Evolutionary conservation across 192 early-diverging fungal genomes (phyloP).

Genomic region (Backusella tuberculispora): DNA sequence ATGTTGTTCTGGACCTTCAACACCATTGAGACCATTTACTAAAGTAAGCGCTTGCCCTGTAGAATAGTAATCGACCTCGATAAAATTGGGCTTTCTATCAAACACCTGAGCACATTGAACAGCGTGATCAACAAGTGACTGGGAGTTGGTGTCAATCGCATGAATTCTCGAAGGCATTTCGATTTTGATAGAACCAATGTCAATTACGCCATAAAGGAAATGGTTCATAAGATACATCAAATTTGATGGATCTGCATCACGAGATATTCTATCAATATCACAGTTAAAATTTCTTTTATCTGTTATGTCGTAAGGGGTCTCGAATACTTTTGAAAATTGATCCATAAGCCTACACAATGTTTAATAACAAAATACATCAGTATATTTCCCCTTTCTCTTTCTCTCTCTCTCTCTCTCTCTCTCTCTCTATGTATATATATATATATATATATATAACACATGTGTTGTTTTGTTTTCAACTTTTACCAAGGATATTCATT

Average conservation of each 20-base stretch:
- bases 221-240: slow-evolving; percentile 73
- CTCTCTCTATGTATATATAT: no score
- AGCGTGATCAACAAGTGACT: slow-evolving; percentile 56
- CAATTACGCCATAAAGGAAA: slow-evolving; percentile 58
- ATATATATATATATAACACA: no score
- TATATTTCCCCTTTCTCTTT: no score
- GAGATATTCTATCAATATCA: slow-evolving; percentile 53
- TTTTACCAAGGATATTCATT: slow-evolving; percentile 60
- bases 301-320: slow-evolving; percentile 64
- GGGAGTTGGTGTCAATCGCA: slow-evolving; percentile 55
- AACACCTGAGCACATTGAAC: slow-evolving; percentile 49
- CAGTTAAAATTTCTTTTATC: slow-evolving; percentile 52
- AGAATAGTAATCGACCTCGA: slow-evolving; percentile 75
- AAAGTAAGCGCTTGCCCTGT: slow-evolving; percentile 52
- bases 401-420: not conserved
- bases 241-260: slow-evolving; percentile 8
- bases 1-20: not conserved
- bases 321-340: slow-evolving; percentile 63
- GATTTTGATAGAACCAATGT: slow-evolving; percentile 30
- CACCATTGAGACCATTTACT: slow-evolving; percentile 57
- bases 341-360: slow-evolving; percentile 50
- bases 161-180: slow-evolving; percentile 50
- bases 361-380: not conserved
- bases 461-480: not conserved
- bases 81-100: slow-evolving; percentile 61